These are phyloP conservation scores for Populus tremula DNA, from an alignment of 345 rosid genomes.

Conservation along the genomic window DNA sequence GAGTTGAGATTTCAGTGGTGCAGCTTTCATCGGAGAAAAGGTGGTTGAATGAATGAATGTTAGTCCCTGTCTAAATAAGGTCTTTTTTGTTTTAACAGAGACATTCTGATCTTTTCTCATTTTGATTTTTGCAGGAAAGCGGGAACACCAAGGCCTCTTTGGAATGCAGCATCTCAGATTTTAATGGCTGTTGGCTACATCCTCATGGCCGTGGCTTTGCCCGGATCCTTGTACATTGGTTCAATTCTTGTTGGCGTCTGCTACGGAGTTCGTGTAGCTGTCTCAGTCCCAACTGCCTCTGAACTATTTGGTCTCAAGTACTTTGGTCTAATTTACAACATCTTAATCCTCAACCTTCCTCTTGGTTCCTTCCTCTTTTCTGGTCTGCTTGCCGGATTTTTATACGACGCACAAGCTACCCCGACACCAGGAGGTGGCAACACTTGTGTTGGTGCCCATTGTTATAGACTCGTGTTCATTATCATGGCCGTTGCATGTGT, in stretches of 20 bases:
- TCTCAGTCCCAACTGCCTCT: constrained; percentile 84
- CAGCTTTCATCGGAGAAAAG: background rate
- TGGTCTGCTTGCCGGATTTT: constrained; percentile 77
- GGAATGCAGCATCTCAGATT: constrained; percentile 93
- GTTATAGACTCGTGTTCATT: constrained; percentile 71
- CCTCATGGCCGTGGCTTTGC: constrained; percentile 71
- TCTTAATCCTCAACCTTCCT: constrained; percentile 83
- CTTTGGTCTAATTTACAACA: constrained; percentile 82
- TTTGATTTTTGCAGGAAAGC: constrained; percentile 46
- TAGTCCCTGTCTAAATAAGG: no score
- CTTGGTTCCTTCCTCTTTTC: constrained; percentile 94
- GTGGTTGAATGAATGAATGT: background rate
- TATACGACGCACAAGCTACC: constrained; percentile 77
- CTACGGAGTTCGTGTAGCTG: constrained; percentile 85
- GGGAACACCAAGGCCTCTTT: constrained; percentile 85
- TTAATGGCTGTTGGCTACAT: constrained; percentile 80
- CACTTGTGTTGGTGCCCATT: constrained; percentile 86
- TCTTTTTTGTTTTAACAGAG: background rate
- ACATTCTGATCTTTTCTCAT: background rate
- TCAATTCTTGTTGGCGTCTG: constrained; percentile 82
- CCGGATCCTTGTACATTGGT: constrained; percentile 79
- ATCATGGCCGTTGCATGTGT: constrained; percentile 66
- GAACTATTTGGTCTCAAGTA: constrained; percentile 92
- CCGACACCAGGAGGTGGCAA: constrained; percentile 75
- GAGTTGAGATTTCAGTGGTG: background rate